Evolutionary conservation across 768 basidiomycete genomes (phyloP), one percentile per base, ranked within the genome.

Genomic region (Ephemerocybe angulata): DNA sequence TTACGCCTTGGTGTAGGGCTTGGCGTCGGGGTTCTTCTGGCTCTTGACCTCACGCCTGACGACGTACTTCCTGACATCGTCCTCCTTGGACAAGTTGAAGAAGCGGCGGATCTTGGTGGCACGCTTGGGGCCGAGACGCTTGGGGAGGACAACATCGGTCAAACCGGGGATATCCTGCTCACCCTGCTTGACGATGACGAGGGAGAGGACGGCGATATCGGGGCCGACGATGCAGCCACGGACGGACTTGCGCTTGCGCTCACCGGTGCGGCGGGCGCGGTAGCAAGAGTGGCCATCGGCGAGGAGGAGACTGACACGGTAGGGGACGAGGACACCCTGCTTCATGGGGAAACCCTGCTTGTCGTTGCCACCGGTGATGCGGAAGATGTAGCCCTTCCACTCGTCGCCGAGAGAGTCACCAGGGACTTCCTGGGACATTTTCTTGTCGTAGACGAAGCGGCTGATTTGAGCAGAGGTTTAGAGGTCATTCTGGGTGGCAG

Each of bases 331-430:
- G 62, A 98, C 90, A 78, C 96, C 95, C 78, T 99, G 96, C 77
- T 98, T 98, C 93, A 98, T 97, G 46, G 94, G 93, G 83, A 97
- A 96, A 68, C 94, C 93, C 72, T 95, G 92, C 79, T 93, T 93
- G 86, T 98, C 94, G 81, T 98, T 98, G 60, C 96, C 93, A 65
- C 95, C 95, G 28, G 92, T 95, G 79, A 99, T 90, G 66, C 93
- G 88, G 82, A 97, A 85, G 71, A 98, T 76, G 78, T 97, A 98
- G 55, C 96, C 96, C 72, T 90, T 92, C 83, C 85, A 98, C 79
- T 98, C 96, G 70, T 96, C 90, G 64, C 95, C 93, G 63, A 98
- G 74, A 52, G 86, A 72, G 78, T 97, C 94, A 57, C 82, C 91
- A 43, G 93, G 81, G 65, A 98, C 91, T 76, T 98, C 95, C 70